These are phyloP conservation scores for Globisporangium solare DNA, from an alignment of 352 stramenopile species.

Conservation along the genomic window DNA sequence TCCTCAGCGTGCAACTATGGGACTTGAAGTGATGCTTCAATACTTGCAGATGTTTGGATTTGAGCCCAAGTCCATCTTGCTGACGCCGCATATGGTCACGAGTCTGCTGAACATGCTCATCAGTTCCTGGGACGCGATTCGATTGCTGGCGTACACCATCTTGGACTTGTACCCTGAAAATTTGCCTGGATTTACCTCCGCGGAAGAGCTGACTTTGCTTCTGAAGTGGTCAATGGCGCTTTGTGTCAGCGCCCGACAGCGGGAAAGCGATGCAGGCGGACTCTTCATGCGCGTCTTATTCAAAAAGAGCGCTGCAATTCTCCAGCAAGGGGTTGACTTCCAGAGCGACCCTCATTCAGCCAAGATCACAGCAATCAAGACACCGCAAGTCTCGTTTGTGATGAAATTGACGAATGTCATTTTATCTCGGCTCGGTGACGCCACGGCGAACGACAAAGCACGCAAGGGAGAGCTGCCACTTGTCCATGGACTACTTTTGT, in stretches of 20 bases:
- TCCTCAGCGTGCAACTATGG: conserved; percentile 64
- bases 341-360: neutral
- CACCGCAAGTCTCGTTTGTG: conserved; percentile 42
- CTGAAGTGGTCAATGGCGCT: conserved; percentile 70
- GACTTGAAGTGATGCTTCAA: conserved; percentile 63
- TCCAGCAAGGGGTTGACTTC: conserved; percentile 33
- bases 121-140: conserved; percentile 76
- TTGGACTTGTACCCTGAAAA: conserved; percentile 64
- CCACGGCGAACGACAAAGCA: conserved; percentile 26
- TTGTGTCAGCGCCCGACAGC: conserved; percentile 66
- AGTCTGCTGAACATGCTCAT: conserved; percentile 74
- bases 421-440: conserved; percentile 29
- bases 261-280: conserved; percentile 82
- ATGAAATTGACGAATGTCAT: conserved; percentile 54
- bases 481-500: conserved; percentile 73
- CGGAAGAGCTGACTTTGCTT: conserved; percentile 33
- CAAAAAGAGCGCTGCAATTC: conserved; percentile 46
- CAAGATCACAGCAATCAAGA: conserved; percentile 4
- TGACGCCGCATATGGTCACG: conserved; percentile 61
- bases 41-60: conserved; percentile 76
- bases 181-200: conserved; percentile 52
- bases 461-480: conserved; percentile 53
- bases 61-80: conserved; percentile 24
- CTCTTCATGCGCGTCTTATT: conserved; percentile 83
- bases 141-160: conserved; percentile 57